Evolutionary conservation across 345 rosid genomes (phyloP).

Genomic region (Moricandia moricandioides): DNA sequence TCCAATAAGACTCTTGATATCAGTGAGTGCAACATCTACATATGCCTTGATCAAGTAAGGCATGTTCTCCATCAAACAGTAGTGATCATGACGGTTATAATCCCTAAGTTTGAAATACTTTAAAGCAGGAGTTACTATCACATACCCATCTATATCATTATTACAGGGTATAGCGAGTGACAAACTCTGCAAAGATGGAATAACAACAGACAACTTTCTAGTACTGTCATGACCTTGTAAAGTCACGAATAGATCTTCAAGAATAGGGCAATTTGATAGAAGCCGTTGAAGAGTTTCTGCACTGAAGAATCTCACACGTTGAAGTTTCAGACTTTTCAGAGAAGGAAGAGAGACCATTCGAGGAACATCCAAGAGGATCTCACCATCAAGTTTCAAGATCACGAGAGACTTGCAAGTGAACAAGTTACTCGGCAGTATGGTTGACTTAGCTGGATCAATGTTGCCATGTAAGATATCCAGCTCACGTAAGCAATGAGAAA

Average conservation of each 20-base stretch:
- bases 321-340: not conserved
- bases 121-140: constrained; percentile 3
- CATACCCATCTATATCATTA: not conserved
- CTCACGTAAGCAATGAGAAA: not conserved
- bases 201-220: not conserved
- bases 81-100: rapidly evolving
- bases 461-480: not conserved
- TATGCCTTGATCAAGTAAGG: not conserved
- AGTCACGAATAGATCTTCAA: not conserved
- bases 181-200: not conserved
- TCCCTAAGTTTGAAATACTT: not conserved
- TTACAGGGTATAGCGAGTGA: not conserved
- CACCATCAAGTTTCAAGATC: not conserved
- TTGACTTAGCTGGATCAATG: not conserved
- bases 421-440: not conserved
- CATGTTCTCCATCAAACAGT: constrained; percentile 1
- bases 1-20: constrained; percentile 5
- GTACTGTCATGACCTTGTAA: not conserved
- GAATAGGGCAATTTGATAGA: not conserved
- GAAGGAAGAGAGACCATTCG: not conserved
- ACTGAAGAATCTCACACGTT: not conserved
- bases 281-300: not conserved
- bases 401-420: not conserved
- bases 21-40: not conserved
- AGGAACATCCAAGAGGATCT: not conserved